Percentiles rank a stretch among this genome's conserved stretches.
These are phyloP conservation scores for Cyberlindnera mycetangii DNA, from an alignment of 805 yeast genomes.

Conservation along the genomic window DNA sequence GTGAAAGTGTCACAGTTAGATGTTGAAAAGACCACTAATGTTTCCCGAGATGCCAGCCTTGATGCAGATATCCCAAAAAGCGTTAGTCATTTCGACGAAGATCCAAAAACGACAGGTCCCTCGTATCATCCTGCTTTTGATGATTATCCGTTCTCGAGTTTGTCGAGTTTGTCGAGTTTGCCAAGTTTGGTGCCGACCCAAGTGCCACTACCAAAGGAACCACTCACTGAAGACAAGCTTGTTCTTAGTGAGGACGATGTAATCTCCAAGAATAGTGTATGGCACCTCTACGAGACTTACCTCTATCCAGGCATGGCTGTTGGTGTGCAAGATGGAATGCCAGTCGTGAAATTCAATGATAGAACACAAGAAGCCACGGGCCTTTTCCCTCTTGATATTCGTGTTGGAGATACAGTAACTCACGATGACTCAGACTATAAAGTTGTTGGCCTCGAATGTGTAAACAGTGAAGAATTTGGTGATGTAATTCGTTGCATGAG, in stretches of 20 bases:
- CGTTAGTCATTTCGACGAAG: background rate
- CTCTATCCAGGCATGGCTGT: conserved; percentile 49
- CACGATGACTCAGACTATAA: conserved; percentile 34
- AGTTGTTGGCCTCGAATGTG: conserved; percentile 46
- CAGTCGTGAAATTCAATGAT: conserved; percentile 40
- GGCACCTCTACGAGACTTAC: conserved; percentile 50
- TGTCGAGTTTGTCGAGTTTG: conserved; percentile 6
- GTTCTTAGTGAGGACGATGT: conserved; percentile 30
- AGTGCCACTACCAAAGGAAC: background rate
- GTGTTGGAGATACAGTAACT: conserved; percentile 53
- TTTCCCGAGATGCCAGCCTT: background rate
- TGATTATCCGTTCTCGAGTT: conserved; percentile 1
- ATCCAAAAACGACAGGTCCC: background rate
- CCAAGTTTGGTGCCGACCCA: conserved; percentile 3
- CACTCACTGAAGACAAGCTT: conserved; percentile 7
- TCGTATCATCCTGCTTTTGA: background rate
- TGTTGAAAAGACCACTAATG: background rate
- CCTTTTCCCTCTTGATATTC: conserved; percentile 43
- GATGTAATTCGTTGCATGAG: conserved; percentile 49
- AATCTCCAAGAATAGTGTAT: conserved; percentile 39
- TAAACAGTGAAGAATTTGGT: conserved; percentile 15
- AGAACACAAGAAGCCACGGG: conserved; percentile 30
- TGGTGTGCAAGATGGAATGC: conserved; percentile 27
- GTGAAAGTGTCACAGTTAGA: background rate
- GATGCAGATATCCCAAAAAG: background rate